Evolutionary conservation across 2,329 filamentous ascomycete species (phyloP), one percentile per base, ranked within the genome.

Genomic region (Aureobasidium lini): DNA sequence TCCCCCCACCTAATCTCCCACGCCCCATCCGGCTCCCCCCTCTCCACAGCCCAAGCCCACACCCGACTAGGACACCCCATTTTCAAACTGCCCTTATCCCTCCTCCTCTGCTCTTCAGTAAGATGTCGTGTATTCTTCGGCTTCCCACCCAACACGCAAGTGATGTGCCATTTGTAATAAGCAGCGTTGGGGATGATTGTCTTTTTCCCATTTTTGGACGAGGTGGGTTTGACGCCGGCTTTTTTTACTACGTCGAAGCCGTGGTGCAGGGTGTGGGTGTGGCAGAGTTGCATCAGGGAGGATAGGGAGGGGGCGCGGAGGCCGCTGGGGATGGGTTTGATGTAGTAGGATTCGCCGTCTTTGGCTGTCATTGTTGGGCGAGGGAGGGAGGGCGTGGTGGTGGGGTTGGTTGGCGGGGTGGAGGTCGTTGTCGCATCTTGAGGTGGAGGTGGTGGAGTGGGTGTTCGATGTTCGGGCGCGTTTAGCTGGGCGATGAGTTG

Each of bases 161-260:
- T 40, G 23, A 59, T 49, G 16, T 59, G 44, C 44, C 44, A 50
- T 44, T 59, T 59, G 15, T 59, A 59, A 16, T 49, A 49, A 0
- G 10, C 7, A 2, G 16, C 39, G 2, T 36, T 28, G 6, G 44
- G 36, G 16, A 59, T 13, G n/a, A 50, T 59, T 2, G 8, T 28
- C 11, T 59, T 59, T 3, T 32, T 11, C 5, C 56, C 56, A 0
- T 31, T 48, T 4, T 44, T 42, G 15, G 29, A 18, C 11, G 46
- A 4, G 2, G 44, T 49, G 16, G 56, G 56, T 36, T 59, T 59
- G 1, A 49, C 47, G 16, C 47, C 56, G 6, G 44, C 56, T 39
- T 59, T 59, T 37, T 59, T 59, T 11, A 59, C 56, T 0, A 59
- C 37, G 47, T 59, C 56, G 39, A 59, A 59, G 39, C 56, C 56